A percentile compares a stretch with the other conserved stretches of the same genome.
phyloP scores from a whole-genome alignment of 305 asterid species.

The Solanum hybrid region DNA sequence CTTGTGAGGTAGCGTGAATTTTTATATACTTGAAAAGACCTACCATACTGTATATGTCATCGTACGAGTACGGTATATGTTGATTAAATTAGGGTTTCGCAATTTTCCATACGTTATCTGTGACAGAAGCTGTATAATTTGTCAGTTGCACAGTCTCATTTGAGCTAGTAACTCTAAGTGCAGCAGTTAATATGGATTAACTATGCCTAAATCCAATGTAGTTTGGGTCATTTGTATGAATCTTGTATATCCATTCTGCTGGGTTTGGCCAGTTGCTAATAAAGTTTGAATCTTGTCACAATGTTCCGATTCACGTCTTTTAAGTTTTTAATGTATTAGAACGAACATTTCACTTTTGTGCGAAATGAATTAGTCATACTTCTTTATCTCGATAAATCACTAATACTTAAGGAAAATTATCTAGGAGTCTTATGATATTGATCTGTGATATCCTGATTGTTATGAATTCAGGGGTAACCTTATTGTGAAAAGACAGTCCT shows the following conservation, averaged over 20 bases:
- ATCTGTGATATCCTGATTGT: neutral
- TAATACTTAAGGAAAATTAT: neutral
- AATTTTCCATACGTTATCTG: neutral
- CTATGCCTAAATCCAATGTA: neutral
- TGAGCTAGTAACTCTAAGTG: neutral
- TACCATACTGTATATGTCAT: neutral
- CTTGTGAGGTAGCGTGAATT: constrained; percentile 43
- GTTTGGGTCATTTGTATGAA: neutral
- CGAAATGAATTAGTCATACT: neutral
- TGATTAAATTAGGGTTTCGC: neutral
- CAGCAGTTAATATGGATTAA: neutral
- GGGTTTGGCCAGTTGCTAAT: neutral
- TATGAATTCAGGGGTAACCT: constrained; percentile 61
- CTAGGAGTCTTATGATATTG: neutral
- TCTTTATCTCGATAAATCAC: neutral
- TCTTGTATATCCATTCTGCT: neutral
- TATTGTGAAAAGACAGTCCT: constrained; percentile 72
- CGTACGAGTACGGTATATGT: neutral
- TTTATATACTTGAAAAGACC: neutral
- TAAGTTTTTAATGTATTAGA: neutral
- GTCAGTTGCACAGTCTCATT: neutral
- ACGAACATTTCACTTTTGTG: neutral
- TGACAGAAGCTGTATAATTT: neutral
- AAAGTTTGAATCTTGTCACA: neutral
- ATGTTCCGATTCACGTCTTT: neutral